Percentiles rank a stretch among this genome's conserved stretches.
Evolutionary conservation across 768 basidiomycete species (phyloP).

Genomic region (Pholiota microspora): DNA sequence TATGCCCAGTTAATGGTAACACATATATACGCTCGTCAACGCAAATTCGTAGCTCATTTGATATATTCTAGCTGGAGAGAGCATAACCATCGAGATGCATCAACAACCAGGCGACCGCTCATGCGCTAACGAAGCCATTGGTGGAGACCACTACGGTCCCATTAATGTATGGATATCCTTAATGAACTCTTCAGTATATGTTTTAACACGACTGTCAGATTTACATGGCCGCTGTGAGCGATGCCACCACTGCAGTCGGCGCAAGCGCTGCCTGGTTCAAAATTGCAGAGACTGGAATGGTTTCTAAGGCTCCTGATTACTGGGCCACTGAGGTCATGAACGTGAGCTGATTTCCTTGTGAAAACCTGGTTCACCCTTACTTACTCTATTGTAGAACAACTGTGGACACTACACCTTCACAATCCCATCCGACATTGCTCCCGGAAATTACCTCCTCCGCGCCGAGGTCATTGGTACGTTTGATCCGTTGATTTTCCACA

Average conservation of each 20-base stretch:
- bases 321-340: slow-evolving; percentile 35
- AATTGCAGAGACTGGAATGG: slow-evolving; percentile 45
- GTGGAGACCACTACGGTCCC: slow-evolving; percentile 51
- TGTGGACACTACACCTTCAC: slow-evolving; percentile 53
- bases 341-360: slow-evolving; percentile 18
- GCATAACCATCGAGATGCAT: slow-evolving; percentile 52
- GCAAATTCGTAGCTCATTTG: background rate
- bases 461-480: slow-evolving; percentile 66
- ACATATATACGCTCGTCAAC: background rate
- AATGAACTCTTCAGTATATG: background rate
- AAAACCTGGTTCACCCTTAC: too few species aligned
- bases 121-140: slow-evolving; percentile 47
- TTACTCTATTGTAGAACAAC: slow-evolving; percentile 42
- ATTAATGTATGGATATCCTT: slow-evolving; percentile 27
- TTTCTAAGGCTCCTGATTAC: slow-evolving; percentile 47
- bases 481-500: slow-evolving; percentile 18
- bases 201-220: background rate
- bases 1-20: slow-evolving; percentile 20
- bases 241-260: slow-evolving; percentile 44
- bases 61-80: slow-evolving; percentile 31
- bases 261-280: slow-evolving; percentile 48
- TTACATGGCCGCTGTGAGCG: slow-evolving; percentile 46
- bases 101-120: slow-evolving; percentile 46
- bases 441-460: slow-evolving; percentile 72
- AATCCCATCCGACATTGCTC: slow-evolving; percentile 50